These are phyloP conservation scores for Helicostylum pulchrum DNA, from an alignment of 192 early-diverging fungal genomes.

Conservation along the genomic window DNA sequence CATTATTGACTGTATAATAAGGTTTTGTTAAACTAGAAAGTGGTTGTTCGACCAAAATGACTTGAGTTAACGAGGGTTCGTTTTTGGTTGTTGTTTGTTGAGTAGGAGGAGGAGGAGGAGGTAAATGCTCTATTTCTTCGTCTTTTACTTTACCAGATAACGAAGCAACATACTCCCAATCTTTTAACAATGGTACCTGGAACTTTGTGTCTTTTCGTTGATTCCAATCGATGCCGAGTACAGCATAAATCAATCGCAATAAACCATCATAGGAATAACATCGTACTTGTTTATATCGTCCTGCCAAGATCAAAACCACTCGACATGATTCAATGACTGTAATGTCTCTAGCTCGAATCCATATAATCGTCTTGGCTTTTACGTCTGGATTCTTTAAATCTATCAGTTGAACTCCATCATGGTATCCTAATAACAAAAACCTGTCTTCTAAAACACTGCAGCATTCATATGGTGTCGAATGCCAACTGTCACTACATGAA, in stretches of 20 bases:
- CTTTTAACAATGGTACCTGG: constrained; percentile 1
- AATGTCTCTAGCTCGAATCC: constrained; percentile 20
- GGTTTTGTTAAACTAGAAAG: too few relatives aligned
- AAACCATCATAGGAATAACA: constrained; percentile 32
- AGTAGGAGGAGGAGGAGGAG: too few relatives aligned
- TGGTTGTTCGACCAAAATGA: too few relatives aligned
- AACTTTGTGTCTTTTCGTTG: not conserved
- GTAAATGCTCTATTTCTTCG: not conserved
- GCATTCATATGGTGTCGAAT: constrained; percentile 19
- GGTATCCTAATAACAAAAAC: constrained; percentile 30
- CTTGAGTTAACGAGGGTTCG: too few relatives aligned
- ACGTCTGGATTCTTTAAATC: constrained; percentile 7
- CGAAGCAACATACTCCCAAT: constrained; percentile 13
- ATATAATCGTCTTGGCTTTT: constrained; percentile 19
- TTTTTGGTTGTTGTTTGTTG: not conserved
- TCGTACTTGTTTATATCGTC: constrained; percentile 25
- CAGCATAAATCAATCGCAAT: constrained; percentile 14
- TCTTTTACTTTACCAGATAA: constrained; percentile 1
- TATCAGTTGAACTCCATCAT: constrained; percentile 24
- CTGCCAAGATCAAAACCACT: constrained; percentile 20
- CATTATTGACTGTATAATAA: not conserved
- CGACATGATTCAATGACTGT: constrained; percentile 18
- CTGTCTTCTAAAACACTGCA: constrained; percentile 27
- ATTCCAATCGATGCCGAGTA: constrained; percentile 21
- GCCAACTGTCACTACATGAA: not conserved